Conservation (phyloP, 192 early-diverging fungal species). For the Coemansia sp. region DNA sequence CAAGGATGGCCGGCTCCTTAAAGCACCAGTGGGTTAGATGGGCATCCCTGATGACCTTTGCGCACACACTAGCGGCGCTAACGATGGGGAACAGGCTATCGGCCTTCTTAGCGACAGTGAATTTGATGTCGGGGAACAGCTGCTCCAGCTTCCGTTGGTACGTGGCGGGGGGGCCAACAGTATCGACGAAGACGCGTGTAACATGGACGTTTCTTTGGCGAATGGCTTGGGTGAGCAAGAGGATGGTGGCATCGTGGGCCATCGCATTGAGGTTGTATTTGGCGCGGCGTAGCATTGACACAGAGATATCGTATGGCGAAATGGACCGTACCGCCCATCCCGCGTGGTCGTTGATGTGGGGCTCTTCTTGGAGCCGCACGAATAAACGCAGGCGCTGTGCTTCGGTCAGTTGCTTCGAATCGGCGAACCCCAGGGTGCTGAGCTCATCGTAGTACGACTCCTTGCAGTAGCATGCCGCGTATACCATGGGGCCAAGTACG, state of each 20-base stretch:
- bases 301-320: slow-evolving; percentile 90
- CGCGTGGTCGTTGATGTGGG: slow-evolving; percentile 28
- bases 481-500: slow-evolving; percentile 97
- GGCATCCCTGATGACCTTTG: slow-evolving; percentile 72
- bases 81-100: slow-evolving; percentile 94
- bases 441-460: slow-evolving; percentile 66
- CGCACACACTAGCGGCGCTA: slow-evolving; percentile 93
- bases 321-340: slow-evolving; percentile 85
- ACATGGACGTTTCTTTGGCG: slow-evolving; percentile 61
- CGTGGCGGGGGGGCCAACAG: slow-evolving; percentile 87
- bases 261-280: slow-evolving; percentile 93
- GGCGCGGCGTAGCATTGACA: slow-evolving; percentile 80
- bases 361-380: slow-evolving; percentile 51
- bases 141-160: slow-evolving; percentile 79
- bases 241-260: slow-evolving; percentile 93
- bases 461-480: slow-evolving; percentile 84
- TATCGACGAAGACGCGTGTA: slow-evolving; percentile 87
- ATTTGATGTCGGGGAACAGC: slow-evolving; percentile 75
- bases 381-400: slow-evolving; percentile 73
- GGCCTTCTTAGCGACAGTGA: slow-evolving; percentile 93
- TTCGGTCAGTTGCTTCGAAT: slow-evolving; percentile 93
- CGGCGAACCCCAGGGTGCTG: slow-evolving; percentile 80
- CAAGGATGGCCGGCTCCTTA: slow-evolving; percentile 33
- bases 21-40: slow-evolving; percentile 51
- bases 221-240: slow-evolving; percentile 67